Evolutionary conservation across 352 stramenopile genomes (phyloP), one percentile per base, ranked within the genome.

Genomic region (Globisporangium alternatum): DNA sequence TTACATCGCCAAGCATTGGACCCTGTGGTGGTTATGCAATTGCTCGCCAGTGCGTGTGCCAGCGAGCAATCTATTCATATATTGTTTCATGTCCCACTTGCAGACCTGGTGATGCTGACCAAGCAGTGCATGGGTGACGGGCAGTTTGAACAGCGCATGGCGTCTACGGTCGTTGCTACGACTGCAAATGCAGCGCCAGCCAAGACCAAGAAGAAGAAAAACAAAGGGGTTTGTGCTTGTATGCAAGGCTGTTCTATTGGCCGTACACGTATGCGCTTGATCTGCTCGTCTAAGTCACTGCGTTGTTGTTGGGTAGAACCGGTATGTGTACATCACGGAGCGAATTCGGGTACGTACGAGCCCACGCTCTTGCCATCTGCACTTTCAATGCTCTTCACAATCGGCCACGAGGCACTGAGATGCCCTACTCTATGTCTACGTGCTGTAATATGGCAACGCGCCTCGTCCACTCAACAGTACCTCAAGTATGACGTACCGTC

Each of bases 311-410:
- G 19, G 5, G 10, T 15, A 89, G 80, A 83, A 79, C 57, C 78
- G 80, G 1, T 76, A 88, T 65, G 82, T 93, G 54, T 90, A 87
- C 66, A 91, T 93, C 66, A 93, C 84, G 7, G 84, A 93, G 62
- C 79, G 82, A 17, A 83, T 71, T 9, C 71, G 79, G 25, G 84
- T 91, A 66, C 62, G 75, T 67, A 31, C 15, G 21, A 65, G 37
- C 39, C 4, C 22, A 33, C 2, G 19, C 30, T 39, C 21, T 35
- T 64, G 3, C 25, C 25, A 37, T 64, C 5, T 6, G 3, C 28
- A 25, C 28, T n/a, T 70, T 2, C 12, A 12, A 1, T 39, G 10
- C 33, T 39, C 10, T 12, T 3, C 33, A 39, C 33, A 13, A 39
- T 12, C 33, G 33, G 33, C 33, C 33, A 39, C 33, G 15, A 41